Conservation (phyloP, 2,329 filamentous ascomycete species). For the Byssochlamys sp. region DNA sequence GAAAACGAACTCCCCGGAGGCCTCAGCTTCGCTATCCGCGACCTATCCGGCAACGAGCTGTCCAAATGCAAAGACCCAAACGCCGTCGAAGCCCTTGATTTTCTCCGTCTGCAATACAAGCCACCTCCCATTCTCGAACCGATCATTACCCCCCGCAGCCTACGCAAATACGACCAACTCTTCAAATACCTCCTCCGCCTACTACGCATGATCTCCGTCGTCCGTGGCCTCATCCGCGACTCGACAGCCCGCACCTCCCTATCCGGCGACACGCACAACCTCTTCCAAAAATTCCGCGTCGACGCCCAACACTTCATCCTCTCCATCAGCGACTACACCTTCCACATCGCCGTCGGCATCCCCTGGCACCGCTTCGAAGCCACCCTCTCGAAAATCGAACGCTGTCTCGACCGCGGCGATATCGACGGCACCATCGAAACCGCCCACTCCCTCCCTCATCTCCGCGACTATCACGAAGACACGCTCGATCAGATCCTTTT, state of each 20-base stretch:
- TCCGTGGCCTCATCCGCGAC: conserved; percentile 55
- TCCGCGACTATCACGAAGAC: conserved; percentile 62
- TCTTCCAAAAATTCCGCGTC: conserved; percentile 54
- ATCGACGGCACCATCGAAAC: conserved; percentile 38
- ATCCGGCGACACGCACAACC: conserved; percentile 28
- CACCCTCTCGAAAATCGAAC: conserved; percentile 56
- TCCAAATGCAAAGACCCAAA: conserved; percentile 72
- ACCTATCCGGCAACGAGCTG: conserved; percentile 68
- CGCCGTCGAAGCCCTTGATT: conserved; percentile 82
- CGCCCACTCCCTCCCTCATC: conserved; percentile 53
- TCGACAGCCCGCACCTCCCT: conserved; percentile 32
- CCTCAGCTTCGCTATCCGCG: conserved; percentile 73
- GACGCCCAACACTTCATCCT: conserved; percentile 74
- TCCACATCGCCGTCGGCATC: conserved; percentile 63
- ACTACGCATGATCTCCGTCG: conserved; percentile 67
- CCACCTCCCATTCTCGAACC: conserved; percentile 60
- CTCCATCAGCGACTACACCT: conserved; percentile 64
- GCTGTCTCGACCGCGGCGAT: conserved; percentile 42
- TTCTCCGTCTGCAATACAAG: conserved; percentile 76
- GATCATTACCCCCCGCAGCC: conserved; percentile 59
- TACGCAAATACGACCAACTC: conserved; percentile 74
- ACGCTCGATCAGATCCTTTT: conserved; percentile 67
- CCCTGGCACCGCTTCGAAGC: conserved; percentile 64
- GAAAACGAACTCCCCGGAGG: conserved; percentile 52
- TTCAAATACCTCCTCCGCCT: conserved; percentile 73